phyloP scores from a whole-genome alignment of 352 stramenopile genomes.

The Pythium graminicola region DNA sequence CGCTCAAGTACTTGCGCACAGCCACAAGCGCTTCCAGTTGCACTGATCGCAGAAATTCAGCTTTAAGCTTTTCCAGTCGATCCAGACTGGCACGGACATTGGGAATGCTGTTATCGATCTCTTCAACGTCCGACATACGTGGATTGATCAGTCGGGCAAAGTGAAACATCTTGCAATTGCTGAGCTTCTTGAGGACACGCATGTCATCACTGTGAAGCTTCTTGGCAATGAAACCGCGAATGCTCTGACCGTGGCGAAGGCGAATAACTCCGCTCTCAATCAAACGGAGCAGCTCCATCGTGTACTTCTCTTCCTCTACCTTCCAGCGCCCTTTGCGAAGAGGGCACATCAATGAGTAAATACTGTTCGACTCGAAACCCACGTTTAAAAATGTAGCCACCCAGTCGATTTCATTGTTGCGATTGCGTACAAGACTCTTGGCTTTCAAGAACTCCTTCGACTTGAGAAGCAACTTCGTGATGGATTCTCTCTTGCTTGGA shows the following conservation, averaged over 20 bases:
- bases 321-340: constrained; percentile 72
- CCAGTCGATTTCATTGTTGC: constrained; percentile 75
- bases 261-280: constrained; percentile 59
- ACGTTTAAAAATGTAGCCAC: constrained; percentile 67
- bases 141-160: constrained; percentile 60
- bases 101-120: constrained; percentile 34
- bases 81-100: constrained; percentile 29
- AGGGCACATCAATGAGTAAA: constrained; percentile 72
- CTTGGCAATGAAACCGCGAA: constrained; percentile 64
- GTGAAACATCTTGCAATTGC: constrained; percentile 76
- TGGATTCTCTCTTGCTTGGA: constrained; percentile 31
- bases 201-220: constrained; percentile 79
- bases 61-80: constrained; percentile 44
- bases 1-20: constrained; percentile 65
- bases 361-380: constrained; percentile 60
- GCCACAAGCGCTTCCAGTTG: constrained; percentile 70
- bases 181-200: constrained; percentile 80
- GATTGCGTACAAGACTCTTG: constrained; percentile 58
- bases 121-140: constrained; percentile 46
- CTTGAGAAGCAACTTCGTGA: constrained; percentile 53
- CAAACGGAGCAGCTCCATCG: constrained; percentile 53
- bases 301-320: constrained; percentile 66
- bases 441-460: constrained; percentile 59
- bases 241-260: constrained; percentile 55
- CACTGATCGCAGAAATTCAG: constrained; percentile 67